Evolutionary conservation across 345 rosid species (phyloP).

Genomic region (Ceriops decandra): DNA sequence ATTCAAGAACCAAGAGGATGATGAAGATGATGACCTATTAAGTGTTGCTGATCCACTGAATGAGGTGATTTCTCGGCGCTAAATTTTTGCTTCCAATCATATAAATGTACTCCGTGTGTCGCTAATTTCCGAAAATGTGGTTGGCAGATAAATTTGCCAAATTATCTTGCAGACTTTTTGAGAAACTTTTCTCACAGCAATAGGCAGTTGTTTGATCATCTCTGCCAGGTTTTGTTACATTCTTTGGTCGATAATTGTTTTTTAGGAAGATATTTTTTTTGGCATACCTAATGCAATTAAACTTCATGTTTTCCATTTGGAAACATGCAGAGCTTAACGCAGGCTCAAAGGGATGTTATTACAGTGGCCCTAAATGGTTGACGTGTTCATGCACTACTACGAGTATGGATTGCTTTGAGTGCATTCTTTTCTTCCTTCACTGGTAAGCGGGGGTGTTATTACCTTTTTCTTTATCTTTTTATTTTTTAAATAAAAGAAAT

Average conservation of each 20-base stretch:
- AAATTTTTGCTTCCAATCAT: background rate
- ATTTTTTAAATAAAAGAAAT: too few relatives aligned
- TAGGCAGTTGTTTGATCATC: constrained; percentile 47
- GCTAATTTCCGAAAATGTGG: constrained; percentile 12
- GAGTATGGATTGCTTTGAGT: background rate
- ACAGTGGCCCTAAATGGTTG: constrained; percentile 35
- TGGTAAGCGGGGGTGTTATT: too few relatives aligned
- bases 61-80: constrained; percentile 40
- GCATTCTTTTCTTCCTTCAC: background rate
- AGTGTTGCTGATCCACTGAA: constrained; percentile 61
- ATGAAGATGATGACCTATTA: constrained; percentile 47
- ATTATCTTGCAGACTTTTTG: constrained; percentile 60
- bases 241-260: too few relatives aligned
- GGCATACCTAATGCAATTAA: background rate
- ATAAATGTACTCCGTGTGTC: background rate
- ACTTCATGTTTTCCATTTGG: constrained; percentile 8
- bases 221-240: constrained; percentile 53
- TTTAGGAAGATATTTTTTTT: too few relatives aligned
- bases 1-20: constrained; percentile 59
- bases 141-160: constrained; percentile 69
- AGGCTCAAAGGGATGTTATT: constrained; percentile 48
- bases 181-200: constrained; percentile 48
- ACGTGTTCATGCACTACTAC: constrained; percentile 6
- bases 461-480: too few relatives aligned
- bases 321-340: constrained; percentile 48